Evolutionary conservation across 257 asterid genomes (phyloP), one percentile per base, ranked within the genome.

Genomic region (Solanum arcanum): DNA sequence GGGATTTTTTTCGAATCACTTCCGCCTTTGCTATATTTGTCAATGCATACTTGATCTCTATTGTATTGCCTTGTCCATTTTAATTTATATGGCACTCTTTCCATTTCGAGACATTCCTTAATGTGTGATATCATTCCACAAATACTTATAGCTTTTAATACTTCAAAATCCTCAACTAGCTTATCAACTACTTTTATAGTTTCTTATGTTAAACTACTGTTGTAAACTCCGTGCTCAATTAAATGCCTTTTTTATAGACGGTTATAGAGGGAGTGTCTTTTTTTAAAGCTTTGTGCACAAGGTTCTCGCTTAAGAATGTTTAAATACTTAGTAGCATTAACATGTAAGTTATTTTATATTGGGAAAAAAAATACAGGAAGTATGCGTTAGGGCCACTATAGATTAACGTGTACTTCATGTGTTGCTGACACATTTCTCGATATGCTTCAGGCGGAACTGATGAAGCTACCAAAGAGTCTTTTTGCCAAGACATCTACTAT

Each of bases 381-480:
- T 62, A 23, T 23, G 4, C 7, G 69, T 62, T 62, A 62, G 29
- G 29, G 69, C 31, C 31, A 23, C 69, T 62, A 62, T 62, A 3
- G 69, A 62, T 23, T 62, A 62, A 62, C 15, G 16, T n/a, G 15
- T 23, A 49, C 25, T 12, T 5, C 69, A 11, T 47, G 12, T 18
- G 33, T 66, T 11, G 81, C 80, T 72, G 35, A 12, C 27, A 37
- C 12, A 35, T 86, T 86, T 49, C 73, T 49, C 20, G 0, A 49
- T 29, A 31, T 80, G 68, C 29, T 80, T 80, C 96, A 96, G 98
- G 95, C 91, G 5, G 92, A 92, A 88, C 90, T 96, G 56, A 87
- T 88, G 90, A 96, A 94, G 90, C 98, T 94, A 81, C 98, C 98
- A 10, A 94, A 92, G 87, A 94, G 88, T 88, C 98, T 96, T 89